Evolutionary conservation across 371 early-diverging fungal species (phyloP), one percentile per base, ranked within the genome.

Genomic region (Vairimorpha ceranae): DNA sequence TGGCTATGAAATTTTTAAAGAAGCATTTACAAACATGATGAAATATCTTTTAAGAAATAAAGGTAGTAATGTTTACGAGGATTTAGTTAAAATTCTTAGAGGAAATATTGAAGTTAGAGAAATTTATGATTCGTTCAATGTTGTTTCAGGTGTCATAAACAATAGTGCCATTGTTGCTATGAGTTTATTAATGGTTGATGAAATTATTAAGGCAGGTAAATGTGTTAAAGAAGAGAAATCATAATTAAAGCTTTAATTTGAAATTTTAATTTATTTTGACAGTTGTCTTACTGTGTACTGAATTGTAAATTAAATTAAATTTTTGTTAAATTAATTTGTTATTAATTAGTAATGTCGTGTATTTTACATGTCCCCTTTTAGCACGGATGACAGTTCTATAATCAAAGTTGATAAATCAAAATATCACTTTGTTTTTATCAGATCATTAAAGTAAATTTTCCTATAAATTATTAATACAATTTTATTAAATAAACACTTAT

Each of bases 171-270:
- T 95, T 35, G 95, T 94, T 81, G 93, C 97, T 25, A 90, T 91
- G 82, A 98, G 93, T 86, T 86, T 99, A 75, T 85, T 99, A 73
- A 87, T 98, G 65, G 95, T 99, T 23, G 99, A 99, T 85, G 98
- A 98, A 86, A 97, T 99, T 87, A 94, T 99, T 90, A 90, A 94
- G 78, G 93, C 85, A 43, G 86, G 86, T 46, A 82, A 85, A 76
- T 58, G 78, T 30, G 69, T 84, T 23, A 82, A 82, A 56, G 69
- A 79, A 52, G 70, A 68, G 17, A 60, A 67, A 52, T n/a, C n/a
- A n/a, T n/a, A n/a, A n/a, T n/a, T n/a, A n/a, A n/a, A n/a, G n/a
- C n/a, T n/a, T n/a, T n/a, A n/a, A n/a, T n/a, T 17, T 32, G 2
- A 27, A 35, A 12, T 35, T 59, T 58, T 56, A 69, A 67, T 51